Evolutionary conservation across 805 yeast species (phyloP), one percentile per base, ranked within the genome.

Genomic region (Torulaspora delbrueckii): DNA sequence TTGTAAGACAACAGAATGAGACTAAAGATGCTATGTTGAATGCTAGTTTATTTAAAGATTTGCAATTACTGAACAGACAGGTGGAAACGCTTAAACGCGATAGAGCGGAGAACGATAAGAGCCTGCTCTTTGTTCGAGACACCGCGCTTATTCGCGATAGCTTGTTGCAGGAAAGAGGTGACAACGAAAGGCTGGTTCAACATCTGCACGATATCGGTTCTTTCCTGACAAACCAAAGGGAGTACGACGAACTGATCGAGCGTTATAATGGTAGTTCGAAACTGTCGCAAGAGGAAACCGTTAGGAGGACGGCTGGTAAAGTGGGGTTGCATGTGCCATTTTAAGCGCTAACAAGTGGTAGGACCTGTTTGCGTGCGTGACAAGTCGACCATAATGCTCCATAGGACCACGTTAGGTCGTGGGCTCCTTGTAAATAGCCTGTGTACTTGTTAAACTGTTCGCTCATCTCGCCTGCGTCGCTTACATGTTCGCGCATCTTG

Each of bases 351-450:
- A 34, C 39, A 33, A 26, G 35, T 12, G 14, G 37, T 14, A n/a
- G 46, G 39, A 13, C 42, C 19, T n/a, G 46, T 47, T 28, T 39
- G 43, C 38, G 45, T 81, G 86, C 78, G 62, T 82, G 73, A 46
- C 76, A 68, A 8, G 91, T 79, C 54, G 79, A 76, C 79, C 84
- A 81, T 37, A 85, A 77, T 4, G 95, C 75, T 26, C 88, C 79
- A 62, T 87, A 87, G 50, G 95, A 84, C 98, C 98, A 91, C 4
- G 97, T 90, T 55, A 91, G 76, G 56, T 86, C 78, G 45, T 69
- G 67, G 0, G 98, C 98, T 5, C 98, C 98, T 64, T 82, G 84
- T 84, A 88, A 79, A 62, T 66, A 88, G 0, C 98, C 98, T 34
- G 75, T 79, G 56, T 81, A 75, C 58, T 77, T 79, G 67, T 86